Conservation (phyloP, 2,329 filamentous ascomycete species). For the Gliomastix tumulicola region DNA sequence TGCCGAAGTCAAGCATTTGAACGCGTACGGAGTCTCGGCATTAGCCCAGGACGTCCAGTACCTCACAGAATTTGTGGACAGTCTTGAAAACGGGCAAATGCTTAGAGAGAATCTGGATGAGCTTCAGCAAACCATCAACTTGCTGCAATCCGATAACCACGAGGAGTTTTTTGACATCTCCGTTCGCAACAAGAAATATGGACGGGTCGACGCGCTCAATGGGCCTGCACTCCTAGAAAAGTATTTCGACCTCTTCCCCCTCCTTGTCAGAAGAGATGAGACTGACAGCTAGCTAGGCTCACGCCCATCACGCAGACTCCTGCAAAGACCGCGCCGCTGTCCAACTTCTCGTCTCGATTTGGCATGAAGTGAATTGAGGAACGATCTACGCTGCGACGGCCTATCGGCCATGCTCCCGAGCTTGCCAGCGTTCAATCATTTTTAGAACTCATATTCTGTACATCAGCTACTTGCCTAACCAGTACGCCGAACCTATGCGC, state of each 20-base stretch:
- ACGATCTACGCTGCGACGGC: too few relatives aligned
- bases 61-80: conserved; percentile 78
- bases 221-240: conserved; percentile 90
- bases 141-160: conserved; percentile 84
- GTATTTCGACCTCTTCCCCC: too few relatives aligned
- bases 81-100: conserved; percentile 77
- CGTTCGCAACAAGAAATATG: conserved; percentile 86
- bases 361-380: conserved; percentile 51
- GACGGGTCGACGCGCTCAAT: conserved; percentile 84
- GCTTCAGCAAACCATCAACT: conserved; percentile 81
- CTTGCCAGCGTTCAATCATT: too few relatives aligned
- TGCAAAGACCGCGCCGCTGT: conserved; percentile 55
- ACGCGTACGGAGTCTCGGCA: conserved; percentile 74
- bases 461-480: too few relatives aligned
- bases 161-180: conserved; percentile 96
- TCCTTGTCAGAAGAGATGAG: too few relatives aligned
- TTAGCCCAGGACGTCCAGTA: conserved; percentile 79
- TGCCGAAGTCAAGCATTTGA: conserved; percentile 75
- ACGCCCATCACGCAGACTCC: conserved; percentile 56
- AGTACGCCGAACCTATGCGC: too few relatives aligned
- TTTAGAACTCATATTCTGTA: too few relatives aligned
- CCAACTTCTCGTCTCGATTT: conserved; percentile 69
- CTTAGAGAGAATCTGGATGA: conserved; percentile 86
- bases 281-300: conserved; percentile 37
- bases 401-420: too few relatives aligned